phyloP scores from a whole-genome alignment of 176 grass and related monocot genomes.

The Bolboschoenus planiculmis region DNA sequence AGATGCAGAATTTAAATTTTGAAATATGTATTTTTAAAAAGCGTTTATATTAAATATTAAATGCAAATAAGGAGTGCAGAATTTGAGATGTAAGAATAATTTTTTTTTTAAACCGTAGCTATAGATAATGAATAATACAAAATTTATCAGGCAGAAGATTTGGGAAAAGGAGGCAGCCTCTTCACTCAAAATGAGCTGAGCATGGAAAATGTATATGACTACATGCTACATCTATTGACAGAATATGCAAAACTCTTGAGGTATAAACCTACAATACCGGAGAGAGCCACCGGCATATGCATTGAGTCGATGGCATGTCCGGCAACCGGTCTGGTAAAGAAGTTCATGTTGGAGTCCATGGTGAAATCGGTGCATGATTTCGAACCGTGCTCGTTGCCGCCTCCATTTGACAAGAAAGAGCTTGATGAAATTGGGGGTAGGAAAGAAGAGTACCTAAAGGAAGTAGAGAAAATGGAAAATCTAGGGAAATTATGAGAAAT shows the following conservation, averaged over 20 bases:
- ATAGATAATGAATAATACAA: not conserved
- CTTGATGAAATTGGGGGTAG: slow-evolving; percentile 12
- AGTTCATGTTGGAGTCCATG: slow-evolving; percentile 38
- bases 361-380: slow-evolving; percentile 14
- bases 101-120: not conserved
- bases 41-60: not conserved
- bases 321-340: slow-evolving; percentile 37
- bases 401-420: slow-evolving; percentile 10
- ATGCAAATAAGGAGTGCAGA: too few relatives aligned
- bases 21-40: too few relatives aligned
- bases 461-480: not conserved
- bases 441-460: not conserved
- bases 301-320: slow-evolving; percentile 68
- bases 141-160: slow-evolving; percentile 49
- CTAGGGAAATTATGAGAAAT: not conserved
- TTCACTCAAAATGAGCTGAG: slow-evolving; percentile 58
- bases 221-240: slow-evolving; percentile 79
- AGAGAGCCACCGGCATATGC: slow-evolving; percentile 51
- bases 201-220: slow-evolving; percentile 76
- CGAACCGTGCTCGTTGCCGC: not conserved
- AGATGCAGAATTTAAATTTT: too few relatives aligned
- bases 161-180: slow-evolving; percentile 64
- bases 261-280: slow-evolving; percentile 64
- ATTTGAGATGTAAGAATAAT: too few relatives aligned
- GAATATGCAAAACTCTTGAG: slow-evolving; percentile 75